phyloP scores from a whole-genome alignment of 2,329 filamentous ascomycete species.

The Fusarium newnesense region DNA sequence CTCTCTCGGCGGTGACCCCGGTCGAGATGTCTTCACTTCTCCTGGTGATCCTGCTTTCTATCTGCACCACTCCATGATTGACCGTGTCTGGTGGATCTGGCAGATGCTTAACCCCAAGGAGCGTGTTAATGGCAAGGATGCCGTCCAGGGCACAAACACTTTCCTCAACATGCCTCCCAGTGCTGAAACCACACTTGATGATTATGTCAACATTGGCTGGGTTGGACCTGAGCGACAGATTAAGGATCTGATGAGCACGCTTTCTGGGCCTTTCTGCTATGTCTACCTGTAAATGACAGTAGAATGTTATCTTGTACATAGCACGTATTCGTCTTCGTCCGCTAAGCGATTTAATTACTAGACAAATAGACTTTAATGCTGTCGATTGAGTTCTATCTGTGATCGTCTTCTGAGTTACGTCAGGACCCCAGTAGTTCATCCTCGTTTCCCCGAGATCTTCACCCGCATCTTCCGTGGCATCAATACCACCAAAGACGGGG shows the following conservation, averaged over 20 bases:
- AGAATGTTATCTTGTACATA: background rate
- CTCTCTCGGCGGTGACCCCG: constrained; percentile 54
- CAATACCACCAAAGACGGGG: background rate
- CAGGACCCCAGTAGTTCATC: background rate
- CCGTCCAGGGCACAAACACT: constrained; percentile 41
- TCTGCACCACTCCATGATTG: constrained; percentile 47
- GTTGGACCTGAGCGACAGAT: constrained; percentile 43
- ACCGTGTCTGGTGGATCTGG: constrained; percentile 46
- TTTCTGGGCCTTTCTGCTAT: constrained; percentile 49
- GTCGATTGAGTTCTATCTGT: background rate
- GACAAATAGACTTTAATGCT: background rate
- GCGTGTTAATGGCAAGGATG: constrained; percentile 32
- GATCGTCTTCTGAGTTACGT: background rate
- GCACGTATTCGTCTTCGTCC: background rate
- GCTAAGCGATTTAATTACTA: constrained; percentile 1
- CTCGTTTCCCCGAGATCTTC: background rate
- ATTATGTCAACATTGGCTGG: constrained; percentile 43
- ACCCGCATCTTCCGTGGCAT: background rate
- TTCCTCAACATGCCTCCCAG: constrained; percentile 41
- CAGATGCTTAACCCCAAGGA: constrained; percentile 45
- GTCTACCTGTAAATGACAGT: constrained; percentile 43
- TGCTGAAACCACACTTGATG: constrained; percentile 41
- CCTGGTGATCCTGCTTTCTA: constrained; percentile 53
- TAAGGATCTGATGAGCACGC: constrained; percentile 47
- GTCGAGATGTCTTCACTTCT: constrained; percentile 52